Base-by-base conservation (phyloP, 768 basidiomycete species). In the Xerocomellus intermedius region DNA sequence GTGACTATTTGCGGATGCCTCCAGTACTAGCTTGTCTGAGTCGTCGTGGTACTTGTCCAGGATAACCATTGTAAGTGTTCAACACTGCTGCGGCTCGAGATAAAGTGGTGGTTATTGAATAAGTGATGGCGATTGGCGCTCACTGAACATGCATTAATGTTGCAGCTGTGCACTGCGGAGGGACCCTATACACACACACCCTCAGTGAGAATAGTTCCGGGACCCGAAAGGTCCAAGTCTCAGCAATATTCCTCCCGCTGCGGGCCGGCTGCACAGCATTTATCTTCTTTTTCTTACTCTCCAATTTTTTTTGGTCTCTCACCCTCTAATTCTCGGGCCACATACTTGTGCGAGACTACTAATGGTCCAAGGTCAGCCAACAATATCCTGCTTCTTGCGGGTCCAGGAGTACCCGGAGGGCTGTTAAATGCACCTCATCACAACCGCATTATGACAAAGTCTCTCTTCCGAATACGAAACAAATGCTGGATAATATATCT, bases 131-230 rank as follows among this genome's bases (percentile, higher is more conserved):
- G 42, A 44, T 42, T 8, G n/a, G 7, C 10, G 13, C 22, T 37
- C 17, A 37, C 22, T 26, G 33, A 26, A 22, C 19, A 28, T 33
- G 10, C 33, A 35, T 53, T 13, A 8, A 50, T 17, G 32, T 16
- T 13, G 26, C n/a, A 32, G 30, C 37, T 24, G n/a, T 12, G 30
- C 41, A 19, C 39, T 55, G 54, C 54, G 50, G 54, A 17, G 36
- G 30, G 35, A 16, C 8, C 14, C 5, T 3, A 33, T 38, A 17
- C 24, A 24, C 26, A n/a, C 8, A 39, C 1, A 24, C 35, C 52
- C 38, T 60, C 64, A 69, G 77, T 8, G 82, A 79, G 7, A 81
- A 80, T 0, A 80, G 75, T n/a, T n/a, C n/a, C n/a, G n/a, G n/a
- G n/a, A n/a, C n/a, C n/a, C n/a, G n/a, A n/a, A n/a, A n/a, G n/a